Evolutionary conservation across 192 early-diverging fungal genomes (phyloP), one percentile per base, ranked within the genome.

Genomic region (Umbelopsis sp.): DNA sequence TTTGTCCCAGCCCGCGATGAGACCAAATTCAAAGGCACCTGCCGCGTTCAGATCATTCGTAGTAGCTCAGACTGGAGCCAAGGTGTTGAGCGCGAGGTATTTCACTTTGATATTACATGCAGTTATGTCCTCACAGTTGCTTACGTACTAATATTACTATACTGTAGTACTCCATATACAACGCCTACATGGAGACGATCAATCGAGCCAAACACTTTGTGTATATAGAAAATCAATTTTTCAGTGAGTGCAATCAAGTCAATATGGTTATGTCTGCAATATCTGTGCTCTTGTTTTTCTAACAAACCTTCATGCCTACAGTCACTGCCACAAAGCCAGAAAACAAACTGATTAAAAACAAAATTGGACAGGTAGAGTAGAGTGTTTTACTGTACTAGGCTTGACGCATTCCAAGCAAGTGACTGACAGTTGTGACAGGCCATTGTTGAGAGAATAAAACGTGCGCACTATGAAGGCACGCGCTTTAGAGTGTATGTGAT

Each of bases 151-250:
- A 17, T 65, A 65, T 7, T 52, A 3, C 31, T 79, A n/a, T n/a
- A n/a, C n/a, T n/a, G n/a, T n/a, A 94, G 80, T 81, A 80, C 72
- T 93, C 91, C 16, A 95, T 97, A 56, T 87, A 91, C 65, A 92
- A 86, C 32, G 95, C 95, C 9, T 97, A 97, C 73, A 75, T 91
- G 75, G 81, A 88, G 47, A 82, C 85, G 59, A 97, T 97, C 77
- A 73, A 72, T 24, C 76, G 86, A 34, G 90, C 95, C 20, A 83
- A 93, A 72, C 94, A 97, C 72, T 95, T 93, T 80, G 85, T 97
- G n/a, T 97, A 97, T 78, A 95, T 97, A 67, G 95, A 97, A 75
- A 95, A 97, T 75, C 95, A 97, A 77, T 97, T 97, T 79, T 97
- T 97, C 74, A 89, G 87, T 88, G 82, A 78, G 80, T n/a, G n/a